phyloP scores from a whole-genome alignment of 257 asterid genomes.

The Agastache rugosa region DNA sequence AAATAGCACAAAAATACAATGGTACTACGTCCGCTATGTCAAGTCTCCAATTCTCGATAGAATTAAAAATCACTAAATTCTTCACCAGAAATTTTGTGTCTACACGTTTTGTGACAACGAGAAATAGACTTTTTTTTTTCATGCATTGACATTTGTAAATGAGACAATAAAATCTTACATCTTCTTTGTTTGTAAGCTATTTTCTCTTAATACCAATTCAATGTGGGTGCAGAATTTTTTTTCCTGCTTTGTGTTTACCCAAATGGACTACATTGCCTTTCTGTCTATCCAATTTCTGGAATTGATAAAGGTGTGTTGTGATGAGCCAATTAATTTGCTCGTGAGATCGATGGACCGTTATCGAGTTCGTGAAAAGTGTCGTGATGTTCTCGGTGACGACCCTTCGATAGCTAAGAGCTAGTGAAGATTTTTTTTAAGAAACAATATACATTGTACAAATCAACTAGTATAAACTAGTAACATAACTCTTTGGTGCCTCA shows the following conservation, averaged over 20 bases:
- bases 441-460: too few species aligned
- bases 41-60: conserved; percentile 16
- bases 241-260: conserved; percentile 2
- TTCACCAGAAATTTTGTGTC: background rate
- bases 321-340: background rate
- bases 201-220: conserved; percentile 18
- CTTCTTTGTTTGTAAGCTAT: conserved; percentile 17
- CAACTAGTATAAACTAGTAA: too few species aligned
- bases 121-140: background rate
- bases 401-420: too few species aligned
- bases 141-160: conserved; percentile 20
- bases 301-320: conserved; percentile 2
- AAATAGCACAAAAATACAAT: conserved; percentile 26
- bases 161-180: conserved; percentile 27
- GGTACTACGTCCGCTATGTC: conserved; percentile 1
- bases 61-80: background rate
- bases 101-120: background rate
- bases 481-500: too few species aligned
- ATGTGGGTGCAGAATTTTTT: background rate
- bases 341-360: background rate
- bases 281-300: conserved; percentile 5
- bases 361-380: background rate
- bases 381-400: too few species aligned
- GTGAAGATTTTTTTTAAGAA: too few species aligned
- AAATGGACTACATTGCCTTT: background rate